phyloP scores from a whole-genome alignment of 768 basidiomycete species.

The Boletus edulis region DNA sequence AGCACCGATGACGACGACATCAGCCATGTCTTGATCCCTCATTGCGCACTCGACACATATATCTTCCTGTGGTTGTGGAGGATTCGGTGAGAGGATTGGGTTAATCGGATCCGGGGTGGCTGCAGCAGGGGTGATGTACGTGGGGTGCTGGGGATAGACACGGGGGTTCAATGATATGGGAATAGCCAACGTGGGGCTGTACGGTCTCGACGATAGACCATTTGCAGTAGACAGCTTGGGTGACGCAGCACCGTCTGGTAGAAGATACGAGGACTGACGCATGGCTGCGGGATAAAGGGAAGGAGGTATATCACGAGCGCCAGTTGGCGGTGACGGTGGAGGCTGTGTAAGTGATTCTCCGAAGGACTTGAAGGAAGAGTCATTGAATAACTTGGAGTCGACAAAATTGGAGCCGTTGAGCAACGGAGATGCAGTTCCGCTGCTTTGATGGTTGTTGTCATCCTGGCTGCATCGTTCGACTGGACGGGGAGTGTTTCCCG shows the following conservation, averaged over 20 bases:
- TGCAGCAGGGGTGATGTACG: constrained; percentile 58
- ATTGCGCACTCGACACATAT: constrained; percentile 97
- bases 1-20: constrained; percentile 82
- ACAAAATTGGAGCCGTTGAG: constrained; percentile 25
- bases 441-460: constrained; percentile 30
- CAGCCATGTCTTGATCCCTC: constrained; percentile 98
- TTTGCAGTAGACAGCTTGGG: constrained; percentile 46
- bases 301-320: constrained; percentile 26
- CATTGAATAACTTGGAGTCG: constrained; percentile 29
- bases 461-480: constrained; percentile 54
- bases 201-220: constrained; percentile 57
- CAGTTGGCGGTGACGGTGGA: constrained; percentile 22
- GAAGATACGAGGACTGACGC: constrained; percentile 47
- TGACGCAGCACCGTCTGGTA: constrained; percentile 32
- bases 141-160: constrained; percentile 73
- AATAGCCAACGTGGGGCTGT: constrained; percentile 37
- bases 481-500: constrained; percentile 45
- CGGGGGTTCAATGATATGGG: constrained; percentile 67
- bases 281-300: constrained; percentile 41
- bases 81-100: constrained; percentile 57
- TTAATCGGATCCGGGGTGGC: constrained; percentile 56
- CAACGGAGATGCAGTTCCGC: constrained; percentile 16
- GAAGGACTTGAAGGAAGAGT: constrained; percentile 30
- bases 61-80: constrained; percentile 63
- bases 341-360: constrained; percentile 25